phyloP scores from a whole-genome alignment of 2,329 filamentous ascomycete genomes.

The Corinectria fuckeliana region DNA sequence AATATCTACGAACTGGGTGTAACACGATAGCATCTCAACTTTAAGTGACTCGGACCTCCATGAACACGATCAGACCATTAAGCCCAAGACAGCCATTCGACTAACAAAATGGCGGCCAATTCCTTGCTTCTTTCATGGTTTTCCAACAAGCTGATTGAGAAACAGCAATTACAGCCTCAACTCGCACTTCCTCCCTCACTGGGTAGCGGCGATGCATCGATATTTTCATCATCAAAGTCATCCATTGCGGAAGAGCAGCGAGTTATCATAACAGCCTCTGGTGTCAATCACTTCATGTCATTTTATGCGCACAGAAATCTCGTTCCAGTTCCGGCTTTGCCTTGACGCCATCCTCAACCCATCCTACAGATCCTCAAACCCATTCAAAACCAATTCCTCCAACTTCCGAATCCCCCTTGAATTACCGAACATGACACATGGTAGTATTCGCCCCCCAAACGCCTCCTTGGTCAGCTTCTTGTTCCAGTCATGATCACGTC shows the following conservation, averaged over 20 bases:
- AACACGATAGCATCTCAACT: no score
- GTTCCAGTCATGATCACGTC: constrained; percentile 14
- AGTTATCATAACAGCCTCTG: background rate
- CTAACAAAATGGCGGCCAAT: background rate
- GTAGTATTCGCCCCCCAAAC: background rate
- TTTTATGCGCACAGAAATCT: background rate
- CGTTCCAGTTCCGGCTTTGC: background rate
- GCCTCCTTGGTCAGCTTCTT: background rate
- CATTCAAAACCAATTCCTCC: background rate
- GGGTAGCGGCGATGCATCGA: background rate
- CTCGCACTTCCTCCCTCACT: no score
- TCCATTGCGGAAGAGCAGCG: background rate
- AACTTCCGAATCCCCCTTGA: background rate
- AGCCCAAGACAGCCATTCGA: background rate
- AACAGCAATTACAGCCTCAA: background rate
- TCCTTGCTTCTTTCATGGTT: background rate
- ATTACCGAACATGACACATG: background rate
- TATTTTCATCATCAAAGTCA: background rate
- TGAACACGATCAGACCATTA: background rate
- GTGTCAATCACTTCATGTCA: background rate
- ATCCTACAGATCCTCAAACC: background rate
- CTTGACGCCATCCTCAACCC: background rate
- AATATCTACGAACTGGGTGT: background rate
- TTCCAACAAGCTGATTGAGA: background rate
- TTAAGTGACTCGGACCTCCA: background rate